Conservation (phyloP, 192 early-diverging fungal species). For the Haplosporangium gracile region DNA sequence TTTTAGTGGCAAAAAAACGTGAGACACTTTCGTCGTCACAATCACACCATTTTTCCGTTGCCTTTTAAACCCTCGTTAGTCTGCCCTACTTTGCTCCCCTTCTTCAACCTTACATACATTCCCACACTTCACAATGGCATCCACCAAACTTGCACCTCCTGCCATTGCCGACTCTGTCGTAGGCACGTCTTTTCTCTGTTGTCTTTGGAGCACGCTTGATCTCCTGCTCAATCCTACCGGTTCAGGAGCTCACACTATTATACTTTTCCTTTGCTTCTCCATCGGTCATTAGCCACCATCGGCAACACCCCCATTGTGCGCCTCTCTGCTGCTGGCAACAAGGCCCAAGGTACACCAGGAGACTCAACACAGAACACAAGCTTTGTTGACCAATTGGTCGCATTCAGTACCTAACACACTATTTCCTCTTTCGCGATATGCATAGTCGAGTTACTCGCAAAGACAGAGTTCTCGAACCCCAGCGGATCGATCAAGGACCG, state of each 20-base stretch:
- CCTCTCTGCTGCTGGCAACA: constrained; percentile 40
- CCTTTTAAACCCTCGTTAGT: no score
- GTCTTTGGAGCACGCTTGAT: background rate
- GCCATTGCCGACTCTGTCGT: constrained; percentile 38
- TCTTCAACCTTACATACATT: background rate
- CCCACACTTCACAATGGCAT: constrained; percentile 18
- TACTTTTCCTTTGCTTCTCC: background rate
- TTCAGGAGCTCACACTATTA: background rate
- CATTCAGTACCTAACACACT: background rate
- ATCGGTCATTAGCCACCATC: constrained; percentile 51
- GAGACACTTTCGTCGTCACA: no score
- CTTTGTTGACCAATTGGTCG: background rate
- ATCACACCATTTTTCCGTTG: no score
- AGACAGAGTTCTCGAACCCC: constrained; percentile 82
- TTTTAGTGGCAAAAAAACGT: no score
- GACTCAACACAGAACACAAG: background rate
- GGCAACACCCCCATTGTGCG: constrained; percentile 75
- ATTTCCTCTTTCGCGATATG: background rate
- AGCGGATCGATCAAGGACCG: constrained; percentile 81
- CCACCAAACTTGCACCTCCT: constrained; percentile 31
- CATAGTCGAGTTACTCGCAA: constrained; percentile 74
- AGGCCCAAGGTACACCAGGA: constrained; percentile 27
- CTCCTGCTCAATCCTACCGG: background rate
- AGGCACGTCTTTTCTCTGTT: constrained; percentile 25
- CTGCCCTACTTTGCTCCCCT: background rate